Evolutionary conservation across 441 rosid species (phyloP).

Genomic region (Aquilaria agallochum): DNA sequence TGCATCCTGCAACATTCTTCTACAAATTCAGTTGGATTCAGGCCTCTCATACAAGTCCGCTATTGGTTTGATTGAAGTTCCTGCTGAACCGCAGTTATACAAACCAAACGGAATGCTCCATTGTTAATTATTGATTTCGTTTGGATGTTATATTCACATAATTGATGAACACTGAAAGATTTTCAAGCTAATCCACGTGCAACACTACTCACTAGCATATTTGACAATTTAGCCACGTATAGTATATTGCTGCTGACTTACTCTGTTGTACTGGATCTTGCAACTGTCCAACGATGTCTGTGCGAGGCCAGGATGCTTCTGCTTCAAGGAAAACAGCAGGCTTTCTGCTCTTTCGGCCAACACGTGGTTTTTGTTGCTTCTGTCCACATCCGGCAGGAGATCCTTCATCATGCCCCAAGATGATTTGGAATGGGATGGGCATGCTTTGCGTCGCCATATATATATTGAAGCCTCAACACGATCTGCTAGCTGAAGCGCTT

Average conservation of each 20-base stretch:
- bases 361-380: constrained; percentile 43
- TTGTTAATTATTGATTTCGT: no score
- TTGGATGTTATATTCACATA: no score
- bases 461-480: constrained; percentile 53
- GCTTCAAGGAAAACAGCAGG: constrained; percentile 48
- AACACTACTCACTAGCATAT: no score
- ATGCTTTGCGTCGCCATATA: constrained; percentile 66
- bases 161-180: no score
- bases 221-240: no score
- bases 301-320: constrained; percentile 45
- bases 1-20: constrained; percentile 58
- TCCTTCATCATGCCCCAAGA: constrained; percentile 56
- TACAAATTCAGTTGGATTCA: background rate
- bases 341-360: constrained; percentile 54
- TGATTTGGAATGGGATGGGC: constrained; percentile 39
- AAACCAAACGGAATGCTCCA: no score
- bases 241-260: constrained; percentile 15
- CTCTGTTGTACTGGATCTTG: constrained; percentile 66
- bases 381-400: constrained; percentile 31
- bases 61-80: no score
- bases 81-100: no score
- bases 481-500: constrained; percentile 53
- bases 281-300: constrained; percentile 62
- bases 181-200: no score
- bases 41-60: background rate